Evolutionary conservation across 2,329 filamentous ascomycete species (phyloP), one percentile per base, ranked within the genome.

Genomic region (Botrytis elliptica): DNA sequence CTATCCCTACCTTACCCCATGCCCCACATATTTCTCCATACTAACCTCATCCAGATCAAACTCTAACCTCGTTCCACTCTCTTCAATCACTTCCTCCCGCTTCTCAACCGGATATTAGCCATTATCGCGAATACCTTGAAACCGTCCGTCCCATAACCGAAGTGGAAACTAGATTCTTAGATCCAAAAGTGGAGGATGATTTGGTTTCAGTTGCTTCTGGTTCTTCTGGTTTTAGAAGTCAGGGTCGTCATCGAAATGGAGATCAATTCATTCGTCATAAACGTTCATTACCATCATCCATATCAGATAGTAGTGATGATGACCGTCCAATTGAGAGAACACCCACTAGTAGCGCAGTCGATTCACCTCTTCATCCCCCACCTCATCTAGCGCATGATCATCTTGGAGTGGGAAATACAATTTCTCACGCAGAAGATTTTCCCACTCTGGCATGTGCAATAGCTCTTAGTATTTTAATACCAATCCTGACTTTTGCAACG

Each of bases 401-500:
- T 62, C 52, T 36, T 18, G 33, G 4, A 9, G 42, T n/a, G 3
- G 55, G 38, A 59, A 40, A 36, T 74, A 75, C 18, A 75, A 78
- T 22, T 74, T 78, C 25, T 78, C 82, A 8, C 79, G 82, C 63
- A 82, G 83, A 72, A 42, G 63, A 68, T 64, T 74, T 81, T 4
- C 76, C 76, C 8, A 75, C 74, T 3, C 74, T 85, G 6, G 85
- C 86, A 12, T 78, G 85, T 33, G 85, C 86, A 0, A 81, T 87
- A 16, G 86, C 86, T 90, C 1, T 85, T 85, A 0, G 65, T 55
- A 83, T 91, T 2, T 81, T 91, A 9, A 81, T 89, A 0, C 89
- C 90, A 0, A 83, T 91, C 1, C 78, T 91, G 14, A 85, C 87
- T 0, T 92, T 91, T 78, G 81, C 85, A 8, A 83, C 89, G 36